Conservation (phyloP, 2,329 filamentous ascomycete species). For the Acrocalymma vagum region DNA sequence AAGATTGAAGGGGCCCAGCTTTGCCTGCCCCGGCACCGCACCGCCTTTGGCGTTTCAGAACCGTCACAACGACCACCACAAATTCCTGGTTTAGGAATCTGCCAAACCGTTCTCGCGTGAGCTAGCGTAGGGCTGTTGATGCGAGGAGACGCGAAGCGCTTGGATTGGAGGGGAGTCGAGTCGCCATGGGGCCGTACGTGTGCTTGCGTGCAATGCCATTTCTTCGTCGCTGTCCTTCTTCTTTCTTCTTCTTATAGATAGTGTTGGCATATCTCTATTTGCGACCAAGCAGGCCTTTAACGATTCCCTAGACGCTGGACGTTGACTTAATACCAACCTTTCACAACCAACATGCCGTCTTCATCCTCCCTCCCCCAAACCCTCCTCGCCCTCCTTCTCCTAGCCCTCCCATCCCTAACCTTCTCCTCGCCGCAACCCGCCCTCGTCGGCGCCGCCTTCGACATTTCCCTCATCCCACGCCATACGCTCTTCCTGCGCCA, state of each 20-base stretch:
- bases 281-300: slow-evolving; percentile 4
- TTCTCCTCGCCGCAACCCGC: slow-evolving; percentile 32
- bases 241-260: slow-evolving; percentile 1
- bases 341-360: not conserved
- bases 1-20: too few relatives aligned
- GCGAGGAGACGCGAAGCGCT: slow-evolving; percentile 4
- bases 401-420: slow-evolving; percentile 29
- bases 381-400: slow-evolving; percentile 29
- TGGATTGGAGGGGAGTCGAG: too few relatives aligned
- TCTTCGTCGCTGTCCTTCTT: not conserved
- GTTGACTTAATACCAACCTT: not conserved
- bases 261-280: slow-evolving; percentile 5
- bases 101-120: slow-evolving; percentile 25
- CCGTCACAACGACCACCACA: slow-evolving; percentile 34
- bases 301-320: slow-evolving; percentile 7
- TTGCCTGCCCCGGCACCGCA: slow-evolving; percentile 2
- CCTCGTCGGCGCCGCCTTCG: slow-evolving; percentile 24
- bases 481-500: slow-evolving; percentile 46
- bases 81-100: slow-evolving; percentile 20
- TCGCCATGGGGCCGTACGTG: too few relatives aligned
- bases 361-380: slow-evolving; percentile 22
- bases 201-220: too few relatives aligned
- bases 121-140: slow-evolving; percentile 19
- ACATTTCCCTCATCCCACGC: slow-evolving; percentile 37
- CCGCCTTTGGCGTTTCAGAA: slow-evolving; percentile 31